These are phyloP conservation scores for Wickerhamiella sorbophila DNA, from an alignment of 805 yeast species.

Conservation along the genomic window DNA sequence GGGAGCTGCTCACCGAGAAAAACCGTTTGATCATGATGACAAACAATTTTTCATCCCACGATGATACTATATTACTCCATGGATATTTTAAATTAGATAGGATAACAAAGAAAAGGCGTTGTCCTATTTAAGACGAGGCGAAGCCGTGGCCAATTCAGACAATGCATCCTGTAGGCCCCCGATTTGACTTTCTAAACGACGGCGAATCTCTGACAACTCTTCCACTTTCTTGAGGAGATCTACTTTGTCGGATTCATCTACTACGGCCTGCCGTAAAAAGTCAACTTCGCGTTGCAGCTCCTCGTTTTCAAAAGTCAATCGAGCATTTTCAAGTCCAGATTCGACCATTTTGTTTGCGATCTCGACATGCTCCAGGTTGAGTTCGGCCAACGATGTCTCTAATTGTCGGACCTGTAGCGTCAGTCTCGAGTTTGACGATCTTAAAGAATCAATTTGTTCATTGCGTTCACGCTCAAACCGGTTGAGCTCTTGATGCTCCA, in stretches of 20 bases:
- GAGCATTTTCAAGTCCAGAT: slow-evolving; percentile 61
- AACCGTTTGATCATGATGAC: slow-evolving; percentile 4
- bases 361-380: slow-evolving; percentile 72
- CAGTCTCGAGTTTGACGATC: slow-evolving; percentile 54
- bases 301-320: slow-evolving; percentile 57
- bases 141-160: slow-evolving; percentile 3
- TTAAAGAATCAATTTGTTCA: slow-evolving; percentile 43
- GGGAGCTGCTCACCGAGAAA: slow-evolving; percentile 1
- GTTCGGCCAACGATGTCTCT: slow-evolving; percentile 50
- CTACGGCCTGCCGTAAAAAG: slow-evolving; percentile 25
- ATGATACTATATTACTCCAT: too few species aligned
- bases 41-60: too few species aligned
- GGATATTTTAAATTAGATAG: too few species aligned
- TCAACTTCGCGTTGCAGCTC: slow-evolving; percentile 39
- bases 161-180: slow-evolving; percentile 18
- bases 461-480: slow-evolving; percentile 49
- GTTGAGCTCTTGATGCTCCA: slow-evolving; percentile 66
- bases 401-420: slow-evolving; percentile 58
- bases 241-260: neutral
- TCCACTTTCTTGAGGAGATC: slow-evolving; percentile 5
- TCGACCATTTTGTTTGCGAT: slow-evolving; percentile 79
- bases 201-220: slow-evolving; percentile 6
- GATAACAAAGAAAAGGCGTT: slow-evolving; percentile 6
- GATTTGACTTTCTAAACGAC: slow-evolving; percentile 16
- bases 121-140: neutral